Conservation (phyloP, 2,329 filamentous ascomycete species). For the Fusarium nelsonii region DNA sequence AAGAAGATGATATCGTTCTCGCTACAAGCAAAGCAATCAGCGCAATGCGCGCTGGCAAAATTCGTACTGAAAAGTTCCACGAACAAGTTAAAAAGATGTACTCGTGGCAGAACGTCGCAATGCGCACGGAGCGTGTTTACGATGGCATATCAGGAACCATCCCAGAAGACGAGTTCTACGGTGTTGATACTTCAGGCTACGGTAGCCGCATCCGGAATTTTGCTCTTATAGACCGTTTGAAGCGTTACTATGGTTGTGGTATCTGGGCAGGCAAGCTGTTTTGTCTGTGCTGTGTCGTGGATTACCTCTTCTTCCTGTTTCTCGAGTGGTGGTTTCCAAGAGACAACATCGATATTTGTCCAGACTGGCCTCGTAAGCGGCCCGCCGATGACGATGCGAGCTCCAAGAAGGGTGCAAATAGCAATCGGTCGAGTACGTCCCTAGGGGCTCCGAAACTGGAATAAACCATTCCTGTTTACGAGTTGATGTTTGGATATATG, state of each 20-base stretch:
- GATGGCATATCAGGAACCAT: conserved; percentile 91
- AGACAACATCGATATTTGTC: conserved; percentile 87
- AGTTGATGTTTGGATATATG: not conserved
- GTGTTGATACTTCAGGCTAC: conserved; percentile 77
- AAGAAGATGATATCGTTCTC: conserved; percentile 92
- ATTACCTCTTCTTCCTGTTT: conserved; percentile 90
- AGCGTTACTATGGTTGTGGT: conserved; percentile 96
- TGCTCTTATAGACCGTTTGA: conserved; percentile 92
- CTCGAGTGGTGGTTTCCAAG: conserved; percentile 89
- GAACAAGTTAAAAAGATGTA: conserved; percentile 99
- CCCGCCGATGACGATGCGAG: conserved; percentile 49
- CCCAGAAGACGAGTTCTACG: conserved; percentile 88
- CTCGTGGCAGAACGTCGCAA: conserved; percentile 95
- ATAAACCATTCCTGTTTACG: conserved; percentile 2
- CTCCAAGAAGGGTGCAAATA: conserved; percentile 48
- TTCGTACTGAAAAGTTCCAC: conserved; percentile 93
- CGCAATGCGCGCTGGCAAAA: conserved; percentile 84
- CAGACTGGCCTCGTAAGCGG: conserved; percentile 88
- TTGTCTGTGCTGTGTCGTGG: conserved; percentile 91
- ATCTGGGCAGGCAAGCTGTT: conserved; percentile 99
- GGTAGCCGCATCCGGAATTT: conserved; percentile 84
- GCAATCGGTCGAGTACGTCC: conserved; percentile 53
- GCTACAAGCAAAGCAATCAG: conserved; percentile 92
- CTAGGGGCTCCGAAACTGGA: conserved; percentile 47
- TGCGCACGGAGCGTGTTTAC: conserved; percentile 94